Percentiles rank a stretch among this genome's conserved stretches.
phyloP scores from a whole-genome alignment of 768 basidiomycete species.

The Lactarius evosmus region DNA sequence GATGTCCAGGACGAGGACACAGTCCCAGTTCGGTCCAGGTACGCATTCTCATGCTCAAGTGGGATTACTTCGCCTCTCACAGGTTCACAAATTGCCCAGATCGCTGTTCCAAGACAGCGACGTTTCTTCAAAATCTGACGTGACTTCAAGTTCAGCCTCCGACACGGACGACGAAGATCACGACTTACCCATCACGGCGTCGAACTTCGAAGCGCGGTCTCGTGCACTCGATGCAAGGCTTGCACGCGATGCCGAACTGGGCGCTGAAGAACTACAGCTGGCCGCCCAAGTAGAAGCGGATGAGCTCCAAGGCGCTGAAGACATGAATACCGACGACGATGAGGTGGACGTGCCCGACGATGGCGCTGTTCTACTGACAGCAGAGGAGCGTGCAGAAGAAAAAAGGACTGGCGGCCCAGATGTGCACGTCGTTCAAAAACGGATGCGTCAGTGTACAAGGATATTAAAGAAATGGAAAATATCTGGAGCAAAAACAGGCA shows the following conservation, averaged over 20 bases:
- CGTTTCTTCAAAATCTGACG: slow-evolving; percentile 42
- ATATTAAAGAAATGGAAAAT: slow-evolving; percentile 71
- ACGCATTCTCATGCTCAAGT: background rate
- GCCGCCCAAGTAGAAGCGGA: slow-evolving; percentile 40
- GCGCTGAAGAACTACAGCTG: slow-evolving; percentile 59
- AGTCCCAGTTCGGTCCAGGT: slow-evolving; percentile 45
- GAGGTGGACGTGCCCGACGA: slow-evolving; percentile 44
- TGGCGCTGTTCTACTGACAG: slow-evolving; percentile 63
- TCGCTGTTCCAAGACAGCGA: slow-evolving; percentile 50
- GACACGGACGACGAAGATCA: slow-evolving; percentile 44
- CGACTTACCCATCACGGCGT: slow-evolving; percentile 60
- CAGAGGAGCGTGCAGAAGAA: slow-evolving; percentile 70
- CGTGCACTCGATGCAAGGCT: slow-evolving; percentile 69
- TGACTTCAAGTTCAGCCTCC: slow-evolving; percentile 45
- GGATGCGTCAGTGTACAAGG: slow-evolving; percentile 75
- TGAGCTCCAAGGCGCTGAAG: slow-evolving; percentile 33
- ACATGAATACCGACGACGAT: slow-evolving; percentile 37
- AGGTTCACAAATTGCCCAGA: slow-evolving; percentile 32
- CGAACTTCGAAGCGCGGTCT: slow-evolving; percentile 80
- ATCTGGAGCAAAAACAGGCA: slow-evolving; percentile 54
- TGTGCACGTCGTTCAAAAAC: slow-evolving; percentile 68
- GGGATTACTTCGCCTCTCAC: background rate
- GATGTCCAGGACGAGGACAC: slow-evolving; percentile 51
- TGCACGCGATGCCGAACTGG: slow-evolving; percentile 64
- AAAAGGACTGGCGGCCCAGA: slow-evolving; percentile 66